Evolutionary conservation across 2,329 filamentous ascomycete species (phyloP), one percentile per base, ranked within the genome.

Genomic region (Verticillium albo-atrum): DNA sequence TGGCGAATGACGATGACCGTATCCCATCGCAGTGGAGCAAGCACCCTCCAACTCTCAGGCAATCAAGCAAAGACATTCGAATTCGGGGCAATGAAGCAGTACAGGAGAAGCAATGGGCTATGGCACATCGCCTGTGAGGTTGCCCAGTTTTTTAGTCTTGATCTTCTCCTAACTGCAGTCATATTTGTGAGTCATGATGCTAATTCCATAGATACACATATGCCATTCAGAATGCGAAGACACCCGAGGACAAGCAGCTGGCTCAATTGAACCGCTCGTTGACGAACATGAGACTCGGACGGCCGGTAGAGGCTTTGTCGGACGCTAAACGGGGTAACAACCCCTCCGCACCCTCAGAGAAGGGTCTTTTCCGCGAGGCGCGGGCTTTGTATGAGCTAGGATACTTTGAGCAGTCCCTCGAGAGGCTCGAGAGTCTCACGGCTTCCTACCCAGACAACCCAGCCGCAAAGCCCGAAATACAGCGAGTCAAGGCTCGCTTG

Each of bases 381-480:
- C 74, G 71, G 58, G 79, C 79, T 0, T 68, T 80, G 0, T 82
- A 82, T 56, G 62, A 69, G 4, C 72, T 82, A 3, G 62, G 66
- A 1, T 65, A 70, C n/a, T 82, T 74, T 58, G 55, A 62, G 0
- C 66, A 71, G 55, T 77, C 72, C 37, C 69, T 72, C 20, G 62
- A 71, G 5, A 73, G 68, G 25, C 71, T 79, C 14, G 61, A 65
- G 14, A 54, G 60, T 2, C 68, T 82, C 5, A 34, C 66, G 15
- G 62, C 65, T 34, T 64, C 58, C n/a, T 74, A 70, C 63, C 77
- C 75, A 53, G 62, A 64, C 14, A 81, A 76, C 60, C 60, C 23
- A 2, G 59, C 61, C 0, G 74, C 70, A 3, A 64, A 65, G 55
- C 12, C 12, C 9, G 70, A 75, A 58, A 64, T 77, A 5, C 30